phyloP scores from a whole-genome alignment of 2,329 filamentous ascomycete species.

The Colletotrichum eleusines region DNA sequence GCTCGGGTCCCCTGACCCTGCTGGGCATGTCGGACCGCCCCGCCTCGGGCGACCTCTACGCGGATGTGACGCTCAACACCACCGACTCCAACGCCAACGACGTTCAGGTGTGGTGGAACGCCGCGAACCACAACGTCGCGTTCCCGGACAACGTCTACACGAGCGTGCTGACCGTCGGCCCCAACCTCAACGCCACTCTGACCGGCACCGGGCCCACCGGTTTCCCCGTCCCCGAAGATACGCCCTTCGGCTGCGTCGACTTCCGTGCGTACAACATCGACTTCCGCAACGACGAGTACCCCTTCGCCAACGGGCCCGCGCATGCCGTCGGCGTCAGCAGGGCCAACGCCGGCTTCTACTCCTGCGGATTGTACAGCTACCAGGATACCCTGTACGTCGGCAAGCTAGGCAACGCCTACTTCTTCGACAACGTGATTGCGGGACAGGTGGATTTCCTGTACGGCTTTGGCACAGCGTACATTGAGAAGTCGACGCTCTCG shows the following conservation, averaged over 20 bases:
- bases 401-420: slow-evolving; percentile 68
- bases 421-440: slow-evolving; percentile 70
- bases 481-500: slow-evolving; percentile 64
- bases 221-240: slow-evolving; percentile 68
- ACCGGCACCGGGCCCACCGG: slow-evolving; percentile 73
- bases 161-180: slow-evolving; percentile 71
- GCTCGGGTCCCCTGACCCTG: slow-evolving; percentile 69
- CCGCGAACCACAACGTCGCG: slow-evolving; percentile 62
- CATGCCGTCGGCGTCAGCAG: slow-evolving; percentile 71
- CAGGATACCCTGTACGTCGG: slow-evolving; percentile 69
- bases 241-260: slow-evolving; percentile 72
- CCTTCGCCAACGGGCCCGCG: slow-evolving; percentile 64
- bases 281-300: slow-evolving; percentile 70
- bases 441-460: slow-evolving; percentile 78
- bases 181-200: slow-evolving; percentile 71
- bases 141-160: slow-evolving; percentile 73
- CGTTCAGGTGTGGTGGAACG: slow-evolving; percentile 70
- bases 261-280: slow-evolving; percentile 77
- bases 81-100: slow-evolving; percentile 51
- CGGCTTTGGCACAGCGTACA: slow-evolving; percentile 74
- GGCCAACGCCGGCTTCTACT: slow-evolving; percentile 76
- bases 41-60: slow-evolving; percentile 48
- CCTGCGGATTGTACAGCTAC: slow-evolving; percentile 74
- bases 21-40: slow-evolving; percentile 67
- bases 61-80: slow-evolving; percentile 58